Percentiles rank a stretch among this genome's conserved stretches.
phyloP scores from a whole-genome alignment of 2,329 filamentous ascomycete genomes.

The Metarhizium guizhouense region DNA sequence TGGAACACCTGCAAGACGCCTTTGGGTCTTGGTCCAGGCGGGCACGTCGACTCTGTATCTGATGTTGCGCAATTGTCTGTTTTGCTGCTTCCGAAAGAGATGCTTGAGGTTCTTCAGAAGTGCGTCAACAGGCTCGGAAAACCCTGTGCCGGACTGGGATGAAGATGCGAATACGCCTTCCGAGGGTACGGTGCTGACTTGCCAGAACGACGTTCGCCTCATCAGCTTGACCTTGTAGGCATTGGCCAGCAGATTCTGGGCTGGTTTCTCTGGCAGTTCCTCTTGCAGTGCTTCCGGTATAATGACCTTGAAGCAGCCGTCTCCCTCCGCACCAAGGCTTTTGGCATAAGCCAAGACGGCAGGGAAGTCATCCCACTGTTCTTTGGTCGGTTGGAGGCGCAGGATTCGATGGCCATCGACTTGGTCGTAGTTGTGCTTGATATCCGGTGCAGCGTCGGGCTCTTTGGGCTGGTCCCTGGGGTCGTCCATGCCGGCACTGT shows the following conservation, averaged over 20 bases:
- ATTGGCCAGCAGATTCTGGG: conserved; percentile 22
- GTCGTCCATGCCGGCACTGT: background rate
- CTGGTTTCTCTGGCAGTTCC: conserved; percentile 21
- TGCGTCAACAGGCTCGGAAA: conserved; percentile 14
- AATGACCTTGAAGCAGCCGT: conserved; percentile 30
- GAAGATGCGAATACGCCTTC: conserved; percentile 22
- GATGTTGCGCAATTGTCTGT: conserved; percentile 26
- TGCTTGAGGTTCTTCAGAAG: conserved; percentile 24
- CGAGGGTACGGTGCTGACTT: conserved; percentile 24
- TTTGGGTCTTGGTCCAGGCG: conserved; percentile 27
- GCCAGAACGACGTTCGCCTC: conserved; percentile 26
- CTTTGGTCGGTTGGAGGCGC: conserved; percentile 23
- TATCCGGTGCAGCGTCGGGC: conserved; percentile 2
- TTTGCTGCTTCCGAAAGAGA: conserved; percentile 26
- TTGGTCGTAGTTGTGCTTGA: conserved; percentile 24
- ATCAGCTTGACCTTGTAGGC: conserved; percentile 27
- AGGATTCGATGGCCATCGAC: conserved; percentile 20
- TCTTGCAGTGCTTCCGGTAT: conserved; percentile 22
- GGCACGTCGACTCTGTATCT: conserved; percentile 30
- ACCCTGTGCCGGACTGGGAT: conserved; percentile 14
- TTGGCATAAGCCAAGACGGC: conserved; percentile 24
- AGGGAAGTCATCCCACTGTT: conserved; percentile 29
- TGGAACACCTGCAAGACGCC: conserved; percentile 26
- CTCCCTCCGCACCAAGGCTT: conserved; percentile 19
- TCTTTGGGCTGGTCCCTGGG: background rate